Conservation (phyloP, 2,329 filamentous ascomycete species). For the Penicillium sp. region DNA sequence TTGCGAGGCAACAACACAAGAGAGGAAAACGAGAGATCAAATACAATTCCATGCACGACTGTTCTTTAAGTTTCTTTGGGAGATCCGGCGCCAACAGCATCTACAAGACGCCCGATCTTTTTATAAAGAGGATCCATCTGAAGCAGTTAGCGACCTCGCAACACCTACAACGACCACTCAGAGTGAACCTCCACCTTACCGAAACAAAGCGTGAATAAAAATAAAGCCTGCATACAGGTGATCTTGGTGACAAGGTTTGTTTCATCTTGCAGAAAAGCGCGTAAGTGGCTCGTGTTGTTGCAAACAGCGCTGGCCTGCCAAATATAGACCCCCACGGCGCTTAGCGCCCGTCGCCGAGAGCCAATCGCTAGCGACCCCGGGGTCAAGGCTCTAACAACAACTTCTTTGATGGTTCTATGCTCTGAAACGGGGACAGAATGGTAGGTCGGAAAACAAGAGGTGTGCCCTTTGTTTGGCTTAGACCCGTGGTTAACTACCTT, state of each 20-base stretch:
- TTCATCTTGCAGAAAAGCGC: conserved; percentile 30
- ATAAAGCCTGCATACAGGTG: conserved; percentile 17
- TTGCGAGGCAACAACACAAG: neutral
- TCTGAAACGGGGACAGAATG: neutral
- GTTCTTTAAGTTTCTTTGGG: conserved; percentile 2
- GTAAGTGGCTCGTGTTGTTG: conserved; percentile 20
- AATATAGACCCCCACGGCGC: conserved; percentile 35
- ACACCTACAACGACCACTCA: conserved; percentile 20
- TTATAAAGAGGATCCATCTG: conserved; percentile 18
- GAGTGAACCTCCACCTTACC: conserved; percentile 3
- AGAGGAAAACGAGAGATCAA: conserved; percentile 12
- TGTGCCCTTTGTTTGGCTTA: too few relatives aligned
- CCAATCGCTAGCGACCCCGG: conserved; percentile 26
- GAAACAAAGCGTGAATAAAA: conserved; percentile 24
- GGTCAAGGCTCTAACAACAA: conserved; percentile 8
- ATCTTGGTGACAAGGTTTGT: conserved; percentile 21
- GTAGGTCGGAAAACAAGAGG: neutral
- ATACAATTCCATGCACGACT: conserved; percentile 10
- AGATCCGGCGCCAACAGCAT: conserved; percentile 18
- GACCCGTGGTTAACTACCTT: too few relatives aligned
- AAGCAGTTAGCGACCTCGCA: conserved; percentile 13
- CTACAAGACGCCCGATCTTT: conserved; percentile 4
- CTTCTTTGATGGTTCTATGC: neutral
- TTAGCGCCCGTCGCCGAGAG: conserved; percentile 26
- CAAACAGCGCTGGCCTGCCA: conserved; percentile 26